Evolutionary conservation across 129 eudicot species (phyloP), one percentile per base, ranked within the genome.

Genomic region (Mikania micrantha): DNA sequence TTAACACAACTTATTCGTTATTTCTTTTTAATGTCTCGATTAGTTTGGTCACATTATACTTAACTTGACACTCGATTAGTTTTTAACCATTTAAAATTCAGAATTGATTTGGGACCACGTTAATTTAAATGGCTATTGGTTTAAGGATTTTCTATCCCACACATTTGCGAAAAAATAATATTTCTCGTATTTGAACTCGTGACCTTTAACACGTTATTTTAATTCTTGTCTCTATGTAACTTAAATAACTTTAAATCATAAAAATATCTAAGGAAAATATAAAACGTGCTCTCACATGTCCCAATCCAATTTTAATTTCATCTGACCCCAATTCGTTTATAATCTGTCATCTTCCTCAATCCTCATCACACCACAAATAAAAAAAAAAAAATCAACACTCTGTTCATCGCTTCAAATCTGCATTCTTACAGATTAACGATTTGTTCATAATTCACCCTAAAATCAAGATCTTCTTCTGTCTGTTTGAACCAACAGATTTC

Each of bases 271-370:
- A 22, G 27, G 8, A 71, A 19, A 41, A 17, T 29, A 60, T 47
- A 44, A 71, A 60, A 71, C 49, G 76, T 71, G 76, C 35, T 27
- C 35, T 27, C 1, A 54, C 56, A 41, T 69, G 40, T 69, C 36
- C 27, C 20, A 28, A 70, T 56, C 57, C 49, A 54, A 3, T 34
- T 68, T 21, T 32, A 34, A 49, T 67, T 28, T 49, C 60, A 29
- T n/a, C 31, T 56, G 59, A 45, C 31, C 64, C 42, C 47, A n/a
- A n/a, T n/a, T n/a, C n/a, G n/a, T n/a, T n/a, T n/a, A 63, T 39
- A 36, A 21, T 4, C n/a, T 64, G 57, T 66, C 58, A 3, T 29
- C 34, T 59, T 3, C 13, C n/a, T 71, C 4, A 32, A 3, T 32
- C 67, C 57, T 59, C 41, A 41, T 59, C 41, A 27, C 56, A 38